Evolutionary conservation across 192 early-diverging fungal species (phyloP).

Genomic region (Cladochytrium replicatum): DNA sequence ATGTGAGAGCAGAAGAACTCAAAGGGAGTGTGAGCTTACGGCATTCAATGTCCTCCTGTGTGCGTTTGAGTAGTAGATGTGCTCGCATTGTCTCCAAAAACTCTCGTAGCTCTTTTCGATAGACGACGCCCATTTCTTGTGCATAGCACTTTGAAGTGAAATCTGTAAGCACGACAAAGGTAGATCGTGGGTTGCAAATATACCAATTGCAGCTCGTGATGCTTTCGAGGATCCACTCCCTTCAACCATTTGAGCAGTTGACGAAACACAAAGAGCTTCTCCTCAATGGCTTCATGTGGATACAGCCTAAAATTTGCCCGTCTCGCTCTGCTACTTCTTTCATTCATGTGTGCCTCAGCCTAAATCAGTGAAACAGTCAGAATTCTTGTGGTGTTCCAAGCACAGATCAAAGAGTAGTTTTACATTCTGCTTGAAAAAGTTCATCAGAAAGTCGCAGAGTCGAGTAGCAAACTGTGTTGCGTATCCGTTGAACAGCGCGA

Average conservation of each 20-base stretch:
- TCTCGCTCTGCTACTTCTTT: constrained; percentile 19
- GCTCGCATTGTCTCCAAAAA: constrained; percentile 29
- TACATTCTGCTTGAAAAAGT: constrained; percentile 8
- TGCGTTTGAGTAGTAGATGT: constrained; percentile 19
- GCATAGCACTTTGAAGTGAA: constrained; percentile 22
- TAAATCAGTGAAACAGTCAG: constrained; percentile 4
- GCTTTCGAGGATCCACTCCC: constrained; percentile 39
- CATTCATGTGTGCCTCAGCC: constrained; percentile 28
- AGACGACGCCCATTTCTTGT: constrained; percentile 25
- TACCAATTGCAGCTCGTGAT: constrained; percentile 45
- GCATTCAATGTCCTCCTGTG: constrained; percentile 24
- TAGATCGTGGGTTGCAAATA: not conserved
- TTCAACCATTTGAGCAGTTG: constrained; percentile 43
- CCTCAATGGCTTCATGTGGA: constrained; percentile 36
- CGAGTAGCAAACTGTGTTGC: constrained; percentile 30
- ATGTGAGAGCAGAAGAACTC: not conserved
- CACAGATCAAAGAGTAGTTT: constrained; percentile 3
- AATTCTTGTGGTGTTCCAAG: constrained; percentile 4
- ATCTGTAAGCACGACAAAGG: not conserved
- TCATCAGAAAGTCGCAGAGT: constrained; percentile 27
- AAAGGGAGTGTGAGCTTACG: constrained; percentile 2
- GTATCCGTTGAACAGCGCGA: constrained; percentile 31
- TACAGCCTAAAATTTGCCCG: constrained; percentile 19
- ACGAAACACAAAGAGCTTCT: constrained; percentile 29
- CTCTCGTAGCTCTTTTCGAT: constrained; percentile 29